Evolutionary conservation across 345 rosid genomes (phyloP), one percentile per base, ranked within the genome.

Genomic region (Hirschfeldia incana): DNA sequence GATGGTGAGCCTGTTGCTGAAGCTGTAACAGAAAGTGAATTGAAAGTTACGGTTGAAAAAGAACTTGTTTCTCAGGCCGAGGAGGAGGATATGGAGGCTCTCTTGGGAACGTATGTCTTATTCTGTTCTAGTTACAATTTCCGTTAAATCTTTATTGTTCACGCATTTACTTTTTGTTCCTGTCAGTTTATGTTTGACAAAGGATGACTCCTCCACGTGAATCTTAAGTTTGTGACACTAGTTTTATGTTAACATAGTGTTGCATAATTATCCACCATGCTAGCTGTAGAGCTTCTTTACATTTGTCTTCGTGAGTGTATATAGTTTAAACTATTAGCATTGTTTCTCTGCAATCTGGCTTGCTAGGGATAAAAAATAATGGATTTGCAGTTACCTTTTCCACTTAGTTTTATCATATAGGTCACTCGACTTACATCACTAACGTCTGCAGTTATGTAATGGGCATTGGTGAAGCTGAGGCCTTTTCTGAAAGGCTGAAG

Each of bases 11-110:
- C 92, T 75, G 86, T 92, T 78, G 83, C 73, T 75, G 86, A 88
- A 84, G 28, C 85, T 66, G 87, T 82, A 61, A 75, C 87, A 66
- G 97, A 89, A 89, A 86, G 79, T 76, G 97, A 91, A 66, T 66
- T 92, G 85, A 88, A 91, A 85, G 97, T 95, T 69, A 93, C 88
- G 75, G 97, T 96, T 83, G 99, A 96, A 84, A 91, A 81, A 74
- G 99, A 91, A 73, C 88, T 96, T 33, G 99, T 96, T 76, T 93
- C 97, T 65, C 99, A 95, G 84, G 99, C 90, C 1, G 98, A 95
- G 88, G 97, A 94, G 87, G 97, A 94, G 84, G 99, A 95, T 76
- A 93, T 93, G 94, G 98, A 95, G 86, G 97, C 98, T 80, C 94
- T 95, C 62, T 84, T 95, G 77, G 98, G 92, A 83, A 90, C 94